Percentiles rank a stretch among this genome's conserved stretches.
These are phyloP conservation scores for Hypoxylon subgilvum DNA, from an alignment of 495 filamentous ascomycete species.

Conservation along the genomic window DNA sequence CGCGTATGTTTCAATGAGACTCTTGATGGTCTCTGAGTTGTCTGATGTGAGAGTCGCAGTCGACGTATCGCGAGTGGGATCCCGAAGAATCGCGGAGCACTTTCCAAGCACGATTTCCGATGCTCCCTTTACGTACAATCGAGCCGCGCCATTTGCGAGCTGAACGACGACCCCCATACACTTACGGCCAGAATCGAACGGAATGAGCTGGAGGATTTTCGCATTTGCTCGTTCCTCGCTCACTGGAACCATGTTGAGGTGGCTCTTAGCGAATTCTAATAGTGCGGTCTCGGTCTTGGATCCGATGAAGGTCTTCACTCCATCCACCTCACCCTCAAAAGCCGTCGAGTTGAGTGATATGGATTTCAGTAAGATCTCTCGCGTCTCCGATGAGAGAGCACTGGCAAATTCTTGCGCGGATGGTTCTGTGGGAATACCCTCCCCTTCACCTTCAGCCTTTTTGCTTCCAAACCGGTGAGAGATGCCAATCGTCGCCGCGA, in stretches of 20 bases:
- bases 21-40: constrained; percentile 64
- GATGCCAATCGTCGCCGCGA: constrained; percentile 76
- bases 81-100: constrained; percentile 72
- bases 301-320: constrained; percentile 74
- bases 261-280: constrained; percentile 73
- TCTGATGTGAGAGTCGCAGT: constrained; percentile 62
- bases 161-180: constrained; percentile 86
- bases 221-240: constrained; percentile 73
- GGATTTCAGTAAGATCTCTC: constrained; percentile 71
- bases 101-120: constrained; percentile 81
- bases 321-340: constrained; percentile 81
- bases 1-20: constrained; percentile 77
- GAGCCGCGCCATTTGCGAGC: constrained; percentile 65
- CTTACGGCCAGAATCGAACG: constrained; percentile 85
- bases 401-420: constrained; percentile 65
- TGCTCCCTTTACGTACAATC: constrained; percentile 86
- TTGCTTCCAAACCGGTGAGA: constrained; percentile 66
- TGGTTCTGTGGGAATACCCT: constrained; percentile 46
- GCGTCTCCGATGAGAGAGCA: constrained; percentile 62
- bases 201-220: constrained; percentile 73
- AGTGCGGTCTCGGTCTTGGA: constrained; percentile 92
- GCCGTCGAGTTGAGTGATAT: constrained; percentile 88
- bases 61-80: constrained; percentile 68
- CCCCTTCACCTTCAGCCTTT: constrained; percentile 38
- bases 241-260: constrained; percentile 76